These are phyloP conservation scores for Colletotrichum sansevieriae DNA, from an alignment of 2,329 filamentous ascomycete species.

Conservation along the genomic window DNA sequence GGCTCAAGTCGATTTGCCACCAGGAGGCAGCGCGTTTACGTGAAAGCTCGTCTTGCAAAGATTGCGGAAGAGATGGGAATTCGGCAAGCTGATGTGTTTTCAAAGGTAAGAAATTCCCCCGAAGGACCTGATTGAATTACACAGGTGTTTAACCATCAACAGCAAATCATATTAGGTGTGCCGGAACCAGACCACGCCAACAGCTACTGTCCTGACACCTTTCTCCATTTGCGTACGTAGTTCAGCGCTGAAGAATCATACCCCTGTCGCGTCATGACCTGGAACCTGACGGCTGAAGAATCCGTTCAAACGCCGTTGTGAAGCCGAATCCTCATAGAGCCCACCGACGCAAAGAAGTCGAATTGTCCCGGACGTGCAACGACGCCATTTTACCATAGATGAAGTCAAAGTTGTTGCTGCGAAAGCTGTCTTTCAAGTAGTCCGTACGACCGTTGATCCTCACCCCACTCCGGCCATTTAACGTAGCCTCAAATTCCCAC, in stretches of 20 bases:
- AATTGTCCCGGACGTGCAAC: conserved; percentile 27
- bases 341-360: conserved; percentile 1
- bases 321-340: background rate
- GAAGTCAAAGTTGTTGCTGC: conserved; percentile 46
- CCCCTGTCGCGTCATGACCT: conserved; percentile 17
- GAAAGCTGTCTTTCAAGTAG: conserved; percentile 55
- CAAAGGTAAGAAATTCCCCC: conserved; percentile 34
- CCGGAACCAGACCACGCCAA: conserved; percentile 30
- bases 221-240: conserved; percentile 35
- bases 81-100: conserved; percentile 45
- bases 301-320: background rate
- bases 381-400: conserved; percentile 42
- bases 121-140: background rate
- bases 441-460: conserved; percentile 53
- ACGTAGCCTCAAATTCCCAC: conserved; percentile 55
- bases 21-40: conserved; percentile 41
- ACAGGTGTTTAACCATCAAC: background rate
- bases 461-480: conserved; percentile 59
- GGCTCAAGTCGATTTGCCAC: conserved; percentile 44
- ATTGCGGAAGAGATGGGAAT: conserved; percentile 46
- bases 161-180: conserved; percentile 32
- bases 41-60: conserved; percentile 41
- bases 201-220: conserved; percentile 36
- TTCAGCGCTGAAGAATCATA: conserved; percentile 31
- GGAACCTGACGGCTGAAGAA: background rate